Evolutionary conservation across 495 filamentous ascomycete species (phyloP), one percentile per base, ranked within the genome.

Genomic region (Podospora bellae-mahoneyi): DNA sequence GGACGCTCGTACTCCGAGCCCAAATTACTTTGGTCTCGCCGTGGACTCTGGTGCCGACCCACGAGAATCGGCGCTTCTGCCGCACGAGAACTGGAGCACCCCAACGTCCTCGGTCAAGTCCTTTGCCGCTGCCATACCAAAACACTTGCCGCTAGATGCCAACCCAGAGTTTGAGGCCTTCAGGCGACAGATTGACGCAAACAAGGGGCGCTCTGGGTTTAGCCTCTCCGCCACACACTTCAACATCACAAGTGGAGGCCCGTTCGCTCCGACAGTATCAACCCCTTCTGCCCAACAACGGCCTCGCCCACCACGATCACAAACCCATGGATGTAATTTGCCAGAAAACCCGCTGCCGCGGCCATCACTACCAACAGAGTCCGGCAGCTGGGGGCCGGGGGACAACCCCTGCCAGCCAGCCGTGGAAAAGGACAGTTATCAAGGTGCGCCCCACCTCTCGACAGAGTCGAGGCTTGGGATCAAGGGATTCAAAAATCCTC

Each of bases 151-250:
- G 0, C 75, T 90, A 28, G 87, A 94, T 66, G 86, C 90, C 61
- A 91, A 94, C 66, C 84, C 88, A 2, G 87, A 90, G n/a, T 91
- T 90, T 65, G 91, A 94, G 66, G 88, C 89, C 5, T 91, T 96
- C 72, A 80, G 86, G 64, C 85, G 84, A 63, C 90, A 92, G 72
- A 84, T 88, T 10, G 90, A 92, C 73, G 80, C 83, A 23, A 86
- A 88, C 69, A 79, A 80, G 28, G 78, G 80, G 54, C 77, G 56
- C 32, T 19, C 68, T 23, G 76, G 75, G 15, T 91, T 87, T 74
- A 88, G 72, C 64, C 77, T 86, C 60, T 84, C 83, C 53, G 75
- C 66, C n/a, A 69, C 75, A 1, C 79, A 84, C 65, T 81, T 89
- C 65, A 74, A 62, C 65, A 73, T 67, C 48, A 66, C 67, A 64